These are phyloP conservation scores for Clitoria ternatea DNA, from an alignment of 306 rosid species.

Conservation along the genomic window DNA sequence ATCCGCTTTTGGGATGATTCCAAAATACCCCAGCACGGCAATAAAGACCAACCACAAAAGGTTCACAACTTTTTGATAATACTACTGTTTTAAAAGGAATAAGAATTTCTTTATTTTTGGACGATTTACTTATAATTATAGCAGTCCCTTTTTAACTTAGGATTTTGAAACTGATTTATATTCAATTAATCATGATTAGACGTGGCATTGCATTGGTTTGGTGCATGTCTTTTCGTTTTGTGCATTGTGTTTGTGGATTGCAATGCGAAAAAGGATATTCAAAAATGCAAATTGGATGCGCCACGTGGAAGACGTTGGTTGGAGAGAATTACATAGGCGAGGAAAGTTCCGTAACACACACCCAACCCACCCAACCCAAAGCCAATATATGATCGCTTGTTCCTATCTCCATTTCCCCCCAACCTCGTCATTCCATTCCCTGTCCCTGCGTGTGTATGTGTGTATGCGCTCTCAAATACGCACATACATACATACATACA, in stretches of 20 bases:
- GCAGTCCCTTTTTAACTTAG: too few species aligned
- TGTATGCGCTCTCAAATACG: conserved; percentile 9
- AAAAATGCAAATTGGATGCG: not conserved
- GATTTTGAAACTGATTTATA: too few species aligned
- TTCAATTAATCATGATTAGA: too few species aligned
- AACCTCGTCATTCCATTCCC: not conserved
- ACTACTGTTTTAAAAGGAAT: too few species aligned
- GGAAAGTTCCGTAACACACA: not conserved
- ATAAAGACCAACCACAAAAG: not conserved
- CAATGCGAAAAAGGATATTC: conserved; percentile 16
- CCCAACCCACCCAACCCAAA: not conserved
- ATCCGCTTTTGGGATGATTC: not conserved
- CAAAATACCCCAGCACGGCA: not conserved
- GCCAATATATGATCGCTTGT: not conserved
- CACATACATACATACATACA: conserved; percentile 10
- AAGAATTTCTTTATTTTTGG: too few species aligned
- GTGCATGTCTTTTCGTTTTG: too few species aligned
- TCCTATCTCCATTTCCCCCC: not conserved
- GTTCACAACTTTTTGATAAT: not conserved
- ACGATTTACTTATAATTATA: too few species aligned
- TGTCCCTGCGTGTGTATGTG: conserved; percentile 32
- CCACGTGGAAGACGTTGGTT: not conserved
- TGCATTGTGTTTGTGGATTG: not conserved
- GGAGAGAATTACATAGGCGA: not conserved
- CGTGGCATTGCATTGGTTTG: too few species aligned